Evolutionary conservation across 2,329 filamentous ascomycete genomes (phyloP).

Genomic region (Apiospora pterosperma): DNA sequence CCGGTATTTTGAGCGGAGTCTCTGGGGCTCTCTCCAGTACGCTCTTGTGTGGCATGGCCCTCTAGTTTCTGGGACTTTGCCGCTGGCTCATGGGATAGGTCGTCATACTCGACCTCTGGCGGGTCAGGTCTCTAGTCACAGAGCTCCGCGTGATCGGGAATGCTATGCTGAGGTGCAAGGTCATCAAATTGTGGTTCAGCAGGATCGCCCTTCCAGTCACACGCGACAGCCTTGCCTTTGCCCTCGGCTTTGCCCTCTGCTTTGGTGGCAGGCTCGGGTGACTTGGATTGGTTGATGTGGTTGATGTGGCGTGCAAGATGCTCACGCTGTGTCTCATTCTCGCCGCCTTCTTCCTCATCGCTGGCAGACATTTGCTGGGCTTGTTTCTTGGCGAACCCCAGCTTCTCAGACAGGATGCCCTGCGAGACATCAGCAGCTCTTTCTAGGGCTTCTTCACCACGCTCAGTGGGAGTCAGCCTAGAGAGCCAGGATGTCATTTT

Average conservation of each 20-base stretch:
- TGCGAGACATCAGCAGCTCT: background rate
- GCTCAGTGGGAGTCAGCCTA: background rate
- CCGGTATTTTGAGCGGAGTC: background rate
- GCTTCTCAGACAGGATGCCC: background rate
- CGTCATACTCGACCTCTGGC: conserved; percentile 11
- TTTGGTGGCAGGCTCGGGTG: background rate
- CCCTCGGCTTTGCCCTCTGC: background rate
- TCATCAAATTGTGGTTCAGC: conserved; percentile 23
- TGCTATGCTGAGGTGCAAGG: conserved; percentile 15
- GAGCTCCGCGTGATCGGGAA: background rate
- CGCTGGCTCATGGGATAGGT: conserved; percentile 1
- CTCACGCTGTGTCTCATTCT: background rate
- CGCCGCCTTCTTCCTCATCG: background rate
- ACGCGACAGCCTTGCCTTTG: conserved; percentile 7
- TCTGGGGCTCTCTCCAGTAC: background rate
- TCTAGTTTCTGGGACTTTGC: background rate
- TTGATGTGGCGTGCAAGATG: background rate
- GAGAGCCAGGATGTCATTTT: background rate
- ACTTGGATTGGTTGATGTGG: background rate
- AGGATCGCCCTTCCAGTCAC: conserved; percentile 22
- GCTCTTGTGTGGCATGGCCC: background rate
- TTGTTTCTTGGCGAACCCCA: background rate
- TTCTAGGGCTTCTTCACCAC: background rate
- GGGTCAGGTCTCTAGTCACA: conserved; percentile 15
- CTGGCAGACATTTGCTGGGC: background rate